phyloP scores from a whole-genome alignment of 2,329 filamentous ascomycete species.

The Canariomyces notabilis region DNA sequence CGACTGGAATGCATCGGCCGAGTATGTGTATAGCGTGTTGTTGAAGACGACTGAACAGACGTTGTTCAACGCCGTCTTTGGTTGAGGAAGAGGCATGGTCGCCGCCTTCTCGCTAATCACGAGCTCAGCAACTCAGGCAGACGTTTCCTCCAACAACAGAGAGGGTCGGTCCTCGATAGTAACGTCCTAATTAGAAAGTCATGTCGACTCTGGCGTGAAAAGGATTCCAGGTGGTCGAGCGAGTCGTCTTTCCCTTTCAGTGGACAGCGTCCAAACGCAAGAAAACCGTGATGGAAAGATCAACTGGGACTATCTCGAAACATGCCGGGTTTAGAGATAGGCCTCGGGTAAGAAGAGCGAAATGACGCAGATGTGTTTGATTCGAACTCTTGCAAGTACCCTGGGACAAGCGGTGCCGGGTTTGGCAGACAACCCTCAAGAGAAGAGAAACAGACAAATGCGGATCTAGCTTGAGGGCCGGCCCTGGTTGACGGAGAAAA shows the following conservation, averaged over 20 bases:
- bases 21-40: constrained; percentile 81
- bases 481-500: constrained; percentile 28
- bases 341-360: background rate
- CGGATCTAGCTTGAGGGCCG: constrained; percentile 29
- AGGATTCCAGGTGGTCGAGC: background rate
- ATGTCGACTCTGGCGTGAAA: constrained; percentile 19
- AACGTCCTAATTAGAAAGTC: constrained; percentile 18
- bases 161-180: constrained; percentile 11
- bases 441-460: constrained; percentile 6
- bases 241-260: background rate
- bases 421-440: constrained; percentile 4
- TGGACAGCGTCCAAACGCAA: background rate
- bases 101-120: constrained; percentile 2
- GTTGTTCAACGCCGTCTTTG: constrained; percentile 63
- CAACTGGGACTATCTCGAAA: background rate
- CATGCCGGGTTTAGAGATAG: background rate
- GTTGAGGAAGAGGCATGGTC: constrained; percentile 67
- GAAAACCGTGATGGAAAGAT: background rate
- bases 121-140: constrained; percentile 3
- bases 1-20: constrained; percentile 68
- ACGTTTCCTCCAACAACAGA: constrained; percentile 10
- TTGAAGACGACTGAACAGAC: constrained; percentile 78
- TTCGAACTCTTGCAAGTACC: constrained; percentile 2
- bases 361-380: constrained; percentile 7
- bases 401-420: background rate